Evolutionary conservation across 805 yeast genomes (phyloP).

Genomic region (Saccharomycopsis capsularis): DNA sequence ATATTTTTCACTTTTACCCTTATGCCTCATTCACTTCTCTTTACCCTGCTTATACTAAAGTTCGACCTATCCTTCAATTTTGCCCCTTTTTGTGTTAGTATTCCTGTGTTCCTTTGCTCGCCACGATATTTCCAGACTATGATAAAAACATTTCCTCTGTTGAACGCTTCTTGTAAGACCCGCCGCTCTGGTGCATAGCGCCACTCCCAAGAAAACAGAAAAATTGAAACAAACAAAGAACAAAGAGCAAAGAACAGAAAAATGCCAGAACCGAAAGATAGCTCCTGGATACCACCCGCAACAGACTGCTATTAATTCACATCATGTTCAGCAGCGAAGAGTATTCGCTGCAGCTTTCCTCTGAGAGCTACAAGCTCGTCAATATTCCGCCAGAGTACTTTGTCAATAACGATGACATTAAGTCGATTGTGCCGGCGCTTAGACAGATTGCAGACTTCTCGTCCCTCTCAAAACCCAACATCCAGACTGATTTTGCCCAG

Average conservation of each 20-base stretch:
- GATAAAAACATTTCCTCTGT: not conserved
- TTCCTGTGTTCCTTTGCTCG: not conserved
- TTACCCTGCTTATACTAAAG: not conserved
- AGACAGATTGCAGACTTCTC: not conserved
- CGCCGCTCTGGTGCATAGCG: too few relatives aligned
- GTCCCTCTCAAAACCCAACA: not conserved
- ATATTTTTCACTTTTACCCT: too few relatives aligned
- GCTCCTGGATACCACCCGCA: not conserved
- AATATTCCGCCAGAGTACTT: conserved; percentile 7
- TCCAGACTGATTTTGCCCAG: not conserved
- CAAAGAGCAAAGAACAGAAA: not conserved
- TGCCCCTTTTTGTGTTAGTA: not conserved
- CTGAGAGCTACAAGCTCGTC: conserved; percentile 2
- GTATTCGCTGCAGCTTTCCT: not conserved
- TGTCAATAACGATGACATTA: conserved; percentile 8
- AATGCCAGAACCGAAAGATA: not conserved
- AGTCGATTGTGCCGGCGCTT: conserved; percentile 14
- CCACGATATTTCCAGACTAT: not conserved
- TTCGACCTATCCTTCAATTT: not conserved
- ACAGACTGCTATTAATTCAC: not conserved
- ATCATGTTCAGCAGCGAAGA: not conserved
- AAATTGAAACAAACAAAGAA: not conserved
- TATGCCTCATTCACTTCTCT: not conserved
- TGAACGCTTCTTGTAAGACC: too few relatives aligned
- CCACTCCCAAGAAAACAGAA: not conserved